phyloP scores from a whole-genome alignment of 2,329 filamentous ascomycete species.

The Alternaria sp. region DNA sequence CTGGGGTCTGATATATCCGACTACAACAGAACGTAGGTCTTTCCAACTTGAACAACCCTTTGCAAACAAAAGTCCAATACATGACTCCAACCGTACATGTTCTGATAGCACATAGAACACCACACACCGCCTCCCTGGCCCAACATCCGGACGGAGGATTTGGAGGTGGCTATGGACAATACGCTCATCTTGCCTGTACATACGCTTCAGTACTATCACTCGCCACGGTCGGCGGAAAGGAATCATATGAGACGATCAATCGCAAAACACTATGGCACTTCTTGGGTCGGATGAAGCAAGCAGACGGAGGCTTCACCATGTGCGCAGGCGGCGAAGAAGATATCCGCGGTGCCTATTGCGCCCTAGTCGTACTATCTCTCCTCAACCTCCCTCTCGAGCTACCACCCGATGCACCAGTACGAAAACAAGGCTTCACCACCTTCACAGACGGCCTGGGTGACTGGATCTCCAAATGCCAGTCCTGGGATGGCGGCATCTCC shows the following conservation, averaged over 20 bases:
- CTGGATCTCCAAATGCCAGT: constrained; percentile 88
- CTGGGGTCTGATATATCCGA: constrained; percentile 74
- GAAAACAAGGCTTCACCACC: constrained; percentile 65
- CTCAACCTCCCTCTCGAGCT: constrained; percentile 83
- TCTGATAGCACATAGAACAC: constrained; percentile 55
- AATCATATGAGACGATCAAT: constrained; percentile 77
- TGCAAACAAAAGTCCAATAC: not conserved
- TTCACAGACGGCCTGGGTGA: constrained; percentile 77
- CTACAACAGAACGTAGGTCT: constrained; percentile 69
- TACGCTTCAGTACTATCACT: constrained; percentile 85
- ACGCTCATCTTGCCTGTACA: constrained; percentile 84
- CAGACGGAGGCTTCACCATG: constrained; percentile 88
- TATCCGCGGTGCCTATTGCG: constrained; percentile 91
- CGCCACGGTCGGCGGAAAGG: constrained; percentile 76
- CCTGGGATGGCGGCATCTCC: constrained; percentile 92
- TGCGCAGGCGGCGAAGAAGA: constrained; percentile 88
- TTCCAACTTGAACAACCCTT: not conserved
- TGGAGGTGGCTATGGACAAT: constrained; percentile 90
- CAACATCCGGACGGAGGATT: constrained; percentile 88
- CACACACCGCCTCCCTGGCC: constrained; percentile 77
- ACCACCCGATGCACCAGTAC: constrained; percentile 72
- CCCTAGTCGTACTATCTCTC: constrained; percentile 81
- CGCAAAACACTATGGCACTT: constrained; percentile 88
- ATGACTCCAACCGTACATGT: not conserved
- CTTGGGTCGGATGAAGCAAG: constrained; percentile 84